Percentiles rank a stretch among this genome's conserved stretches.
Evolutionary conservation across 257 asterid genomes (phyloP).

Genomic region (Penstemon barbatus): DNA sequence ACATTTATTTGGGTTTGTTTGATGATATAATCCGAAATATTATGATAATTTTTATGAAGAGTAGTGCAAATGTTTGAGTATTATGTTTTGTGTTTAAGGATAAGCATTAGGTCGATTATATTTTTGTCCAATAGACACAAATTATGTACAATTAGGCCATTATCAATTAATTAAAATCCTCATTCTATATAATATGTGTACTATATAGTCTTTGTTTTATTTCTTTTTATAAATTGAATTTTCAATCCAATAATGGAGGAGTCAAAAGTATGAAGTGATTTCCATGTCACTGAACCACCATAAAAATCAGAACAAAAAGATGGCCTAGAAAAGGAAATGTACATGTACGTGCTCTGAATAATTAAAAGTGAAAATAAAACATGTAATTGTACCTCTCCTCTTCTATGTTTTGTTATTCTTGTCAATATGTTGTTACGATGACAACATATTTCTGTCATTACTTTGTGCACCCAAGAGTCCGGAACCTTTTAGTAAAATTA

Average conservation of each 20-base stretch:
- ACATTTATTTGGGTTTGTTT: too few species aligned
- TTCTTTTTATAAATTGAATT: neutral
- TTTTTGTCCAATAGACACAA: neutral
- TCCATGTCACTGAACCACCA: conserved; percentile 48
- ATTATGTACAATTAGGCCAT: neutral
- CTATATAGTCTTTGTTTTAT: neutral
- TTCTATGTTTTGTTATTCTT: neutral
- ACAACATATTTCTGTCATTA: conserved; percentile 24
- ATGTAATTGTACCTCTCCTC: neutral
- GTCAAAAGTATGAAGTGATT: conserved; percentile 42
- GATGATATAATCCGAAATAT: too few species aligned
- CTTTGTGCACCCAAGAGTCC: conserved; percentile 14
- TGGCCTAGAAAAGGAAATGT: conserved; percentile 3
- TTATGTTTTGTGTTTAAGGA: too few species aligned
- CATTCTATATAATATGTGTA: neutral
- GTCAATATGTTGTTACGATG: conserved; percentile 29
- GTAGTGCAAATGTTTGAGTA: too few species aligned
- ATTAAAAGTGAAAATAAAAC: neutral
- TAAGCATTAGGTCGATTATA: neutral
- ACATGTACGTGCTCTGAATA: neutral
- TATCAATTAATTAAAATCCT: too few species aligned
- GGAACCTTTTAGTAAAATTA: neutral
- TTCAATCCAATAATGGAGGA: conserved; percentile 30
- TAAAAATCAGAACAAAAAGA: neutral
- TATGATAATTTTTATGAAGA: too few species aligned